Evolutionary conservation across 139 green algal genomes (phyloP).

Genomic region (Chlorella sp.): DNA sequence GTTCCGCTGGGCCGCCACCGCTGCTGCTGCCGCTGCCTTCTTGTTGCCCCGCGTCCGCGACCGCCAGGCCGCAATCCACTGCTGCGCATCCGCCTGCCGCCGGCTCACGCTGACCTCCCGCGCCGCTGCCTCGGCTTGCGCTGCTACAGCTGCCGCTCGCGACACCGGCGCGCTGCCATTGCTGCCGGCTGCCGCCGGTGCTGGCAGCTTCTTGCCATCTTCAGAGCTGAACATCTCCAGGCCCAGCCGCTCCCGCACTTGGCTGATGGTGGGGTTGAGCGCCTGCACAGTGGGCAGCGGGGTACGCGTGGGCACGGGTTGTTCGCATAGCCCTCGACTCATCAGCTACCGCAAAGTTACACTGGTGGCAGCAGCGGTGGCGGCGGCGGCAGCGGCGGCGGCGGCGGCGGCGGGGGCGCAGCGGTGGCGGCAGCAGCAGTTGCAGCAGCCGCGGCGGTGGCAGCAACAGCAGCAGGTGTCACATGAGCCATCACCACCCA

Average conservation of each 20-base stretch:
- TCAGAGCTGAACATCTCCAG: not conserved
- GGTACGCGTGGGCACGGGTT: not conserved
- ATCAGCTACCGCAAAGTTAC: too few relatives aligned
- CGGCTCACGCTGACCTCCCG: slow-evolving; percentile 10
- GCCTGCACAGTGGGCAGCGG: not conserved
- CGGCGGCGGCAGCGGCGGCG: too few relatives aligned
- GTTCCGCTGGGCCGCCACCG: not conserved
- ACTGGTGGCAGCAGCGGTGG: too few relatives aligned
- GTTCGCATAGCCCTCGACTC: too few relatives aligned
- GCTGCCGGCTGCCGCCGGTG: not conserved
- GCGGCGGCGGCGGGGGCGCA: too few relatives aligned
- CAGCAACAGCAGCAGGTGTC: not conserved
- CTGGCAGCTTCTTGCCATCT: not conserved
- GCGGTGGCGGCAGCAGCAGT: not conserved
- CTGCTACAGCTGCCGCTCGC: not conserved
- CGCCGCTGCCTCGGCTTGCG: slow-evolving; percentile 7
- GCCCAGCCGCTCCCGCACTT: slow-evolving; percentile 23
- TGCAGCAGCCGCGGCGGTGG: not conserved
- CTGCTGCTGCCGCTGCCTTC: slow-evolving; percentile 17
- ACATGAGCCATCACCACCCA: not conserved
- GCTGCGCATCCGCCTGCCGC: slow-evolving; percentile 31
- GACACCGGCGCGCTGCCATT: not conserved
- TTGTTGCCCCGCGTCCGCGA: slow-evolving; percentile 20
- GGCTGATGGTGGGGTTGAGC: slow-evolving; percentile 21
- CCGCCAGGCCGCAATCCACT: slow-evolving; percentile 17